phyloP scores from a whole-genome alignment of 2,329 filamentous ascomycete species.

The Furcasterigmium sp. region DNA sequence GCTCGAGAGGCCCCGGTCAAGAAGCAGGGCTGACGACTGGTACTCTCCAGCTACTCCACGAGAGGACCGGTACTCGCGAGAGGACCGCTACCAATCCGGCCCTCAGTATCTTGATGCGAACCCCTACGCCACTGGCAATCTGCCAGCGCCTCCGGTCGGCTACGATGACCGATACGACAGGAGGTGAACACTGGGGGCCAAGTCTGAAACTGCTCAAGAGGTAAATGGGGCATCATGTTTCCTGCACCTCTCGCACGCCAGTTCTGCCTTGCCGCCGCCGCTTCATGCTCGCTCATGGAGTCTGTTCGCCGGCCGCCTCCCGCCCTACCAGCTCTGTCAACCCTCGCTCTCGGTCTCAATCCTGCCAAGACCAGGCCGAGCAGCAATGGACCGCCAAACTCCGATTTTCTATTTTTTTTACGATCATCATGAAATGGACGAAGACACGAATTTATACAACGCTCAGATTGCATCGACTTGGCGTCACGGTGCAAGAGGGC shows the following conservation, averaged over 20 bases:
- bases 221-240: neutral
- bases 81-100: slow-evolving; percentile 27
- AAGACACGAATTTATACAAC: neutral
- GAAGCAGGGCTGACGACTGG: slow-evolving; percentile 39
- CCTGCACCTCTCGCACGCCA: neutral
- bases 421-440: neutral
- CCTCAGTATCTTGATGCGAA: slow-evolving; percentile 43
- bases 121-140: slow-evolving; percentile 32
- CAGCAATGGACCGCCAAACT: too few species aligned
- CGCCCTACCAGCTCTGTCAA: neutral
- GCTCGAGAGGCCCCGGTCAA: slow-evolving; percentile 25
- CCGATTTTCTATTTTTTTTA: neutral
- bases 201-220: slow-evolving; percentile 1
- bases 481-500: neutral
- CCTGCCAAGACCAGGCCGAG: too few species aligned
- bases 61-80: slow-evolving; percentile 29
- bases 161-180: slow-evolving; percentile 22
- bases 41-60: slow-evolving; percentile 33
- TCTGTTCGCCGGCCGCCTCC: slow-evolving; percentile 29
- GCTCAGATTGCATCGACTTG: neutral
- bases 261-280: slow-evolving; percentile 2
- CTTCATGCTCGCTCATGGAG: slow-evolving; percentile 9
- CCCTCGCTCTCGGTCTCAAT: too few species aligned
- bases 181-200: slow-evolving; percentile 19
- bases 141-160: slow-evolving; percentile 35